phyloP scores from a whole-genome alignment of 1,284 basidiomycete species.

The Ustilago loliicola region DNA sequence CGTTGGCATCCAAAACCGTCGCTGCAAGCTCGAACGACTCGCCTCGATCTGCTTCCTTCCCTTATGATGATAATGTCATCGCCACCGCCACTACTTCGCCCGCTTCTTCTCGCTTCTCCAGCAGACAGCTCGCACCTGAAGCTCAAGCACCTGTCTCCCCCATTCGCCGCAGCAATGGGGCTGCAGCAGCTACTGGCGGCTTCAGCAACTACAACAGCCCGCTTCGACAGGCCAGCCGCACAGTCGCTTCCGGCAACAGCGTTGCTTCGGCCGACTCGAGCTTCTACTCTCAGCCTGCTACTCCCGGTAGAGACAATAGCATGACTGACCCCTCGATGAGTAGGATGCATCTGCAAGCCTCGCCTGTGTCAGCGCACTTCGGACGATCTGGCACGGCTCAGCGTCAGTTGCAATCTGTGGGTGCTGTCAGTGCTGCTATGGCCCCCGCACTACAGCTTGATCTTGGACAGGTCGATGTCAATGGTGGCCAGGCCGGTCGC shows the following conservation, averaged over 20 bases:
- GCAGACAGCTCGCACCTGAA: slow-evolving; percentile 9
- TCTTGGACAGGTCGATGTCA: slow-evolving; percentile 3
- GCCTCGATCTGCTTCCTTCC: slow-evolving; percentile 11
- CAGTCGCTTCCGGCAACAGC: slow-evolving; percentile 17
- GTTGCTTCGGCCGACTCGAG: slow-evolving; percentile 40
- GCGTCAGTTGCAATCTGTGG: slow-evolving; percentile 19
- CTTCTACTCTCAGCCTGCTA: slow-evolving; percentile 35
- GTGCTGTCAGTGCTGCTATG: background rate
- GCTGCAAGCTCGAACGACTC: slow-evolving; percentile 16
- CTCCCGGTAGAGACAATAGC: slow-evolving; percentile 15
- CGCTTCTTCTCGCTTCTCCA: slow-evolving; percentile 23
- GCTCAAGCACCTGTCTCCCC: slow-evolving; percentile 12
- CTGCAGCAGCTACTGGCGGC: background rate
- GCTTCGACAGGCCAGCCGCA: slow-evolving; percentile 24
- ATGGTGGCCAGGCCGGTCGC: background rate
- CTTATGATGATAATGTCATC: slow-evolving; percentile 5
- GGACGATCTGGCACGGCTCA: slow-evolving; percentile 12
- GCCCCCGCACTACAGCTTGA: slow-evolving; percentile 27
- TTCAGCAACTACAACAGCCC: slow-evolving; percentile 25
- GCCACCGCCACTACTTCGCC: slow-evolving; percentile 23
- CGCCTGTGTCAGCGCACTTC: slow-evolving; percentile 24
- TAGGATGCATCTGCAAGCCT: slow-evolving; percentile 23
- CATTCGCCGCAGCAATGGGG: slow-evolving; percentile 7
- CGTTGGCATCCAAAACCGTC: slow-evolving; percentile 42
- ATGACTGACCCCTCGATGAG: slow-evolving; percentile 1